Evolutionary conservation across 805 yeast species (phyloP).

Genomic region (Candida boidinii): DNA sequence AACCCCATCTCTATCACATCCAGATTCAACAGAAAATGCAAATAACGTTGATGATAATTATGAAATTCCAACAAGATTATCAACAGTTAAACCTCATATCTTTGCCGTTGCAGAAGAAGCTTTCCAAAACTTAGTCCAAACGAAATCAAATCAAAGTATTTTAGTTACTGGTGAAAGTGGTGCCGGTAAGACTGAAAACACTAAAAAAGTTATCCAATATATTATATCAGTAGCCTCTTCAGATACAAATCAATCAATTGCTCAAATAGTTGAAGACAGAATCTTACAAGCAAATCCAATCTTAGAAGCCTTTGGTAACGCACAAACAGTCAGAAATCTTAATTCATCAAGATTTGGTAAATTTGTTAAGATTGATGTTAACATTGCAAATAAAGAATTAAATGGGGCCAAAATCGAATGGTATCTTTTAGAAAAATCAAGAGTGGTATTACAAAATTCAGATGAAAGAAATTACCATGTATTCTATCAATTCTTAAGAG

Average conservation of each 20-base stretch:
- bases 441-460: slow-evolving; percentile 70
- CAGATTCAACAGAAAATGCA: slow-evolving; percentile 9
- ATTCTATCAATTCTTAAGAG: slow-evolving; percentile 78
- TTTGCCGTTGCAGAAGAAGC: slow-evolving; percentile 87
- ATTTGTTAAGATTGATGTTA: slow-evolving; percentile 80
- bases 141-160: slow-evolving; percentile 75
- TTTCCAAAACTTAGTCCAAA: slow-evolving; percentile 60
- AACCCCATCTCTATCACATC: too few species aligned
- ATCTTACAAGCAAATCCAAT: slow-evolving; percentile 93
- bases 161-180: slow-evolving; percentile 99
- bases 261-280: slow-evolving; percentile 62
- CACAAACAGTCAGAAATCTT: slow-evolving; percentile 88
- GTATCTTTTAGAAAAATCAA: slow-evolving; percentile 87
- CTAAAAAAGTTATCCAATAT: slow-evolving; percentile 90
- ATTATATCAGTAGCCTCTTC: slow-evolving; percentile 62
- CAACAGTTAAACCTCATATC: slow-evolving; percentile 66
- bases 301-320: slow-evolving; percentile 92
- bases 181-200: slow-evolving; percentile 97
- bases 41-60: slow-evolving; percentile 18
- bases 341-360: slow-evolving; percentile 97
- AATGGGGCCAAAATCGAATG: slow-evolving; percentile 91
- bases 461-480: slow-evolving; percentile 89
- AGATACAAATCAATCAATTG: slow-evolving; percentile 13
- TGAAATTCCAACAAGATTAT: slow-evolving; percentile 2
- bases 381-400: slow-evolving; percentile 46